A percentile compares a stretch with the other conserved stretches of the same genome.
phyloP scores from a whole-genome alignment of 140 eudicot genomes.

The Erigeron philadelphicus region DNA sequence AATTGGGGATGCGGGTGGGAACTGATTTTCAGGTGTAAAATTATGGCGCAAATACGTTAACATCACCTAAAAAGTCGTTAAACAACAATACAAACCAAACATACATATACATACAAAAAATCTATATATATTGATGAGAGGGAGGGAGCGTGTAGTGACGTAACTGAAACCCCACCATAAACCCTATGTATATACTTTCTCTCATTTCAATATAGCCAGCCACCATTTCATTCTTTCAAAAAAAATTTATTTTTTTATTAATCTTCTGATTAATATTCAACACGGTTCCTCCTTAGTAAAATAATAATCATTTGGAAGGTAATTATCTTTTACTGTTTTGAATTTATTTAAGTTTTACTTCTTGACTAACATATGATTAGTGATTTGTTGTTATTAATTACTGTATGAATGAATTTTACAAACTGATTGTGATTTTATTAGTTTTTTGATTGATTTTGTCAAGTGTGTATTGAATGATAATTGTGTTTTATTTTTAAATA shows the following conservation, averaged over 20 bases:
- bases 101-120: not conserved
- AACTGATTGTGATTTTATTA: not conserved
- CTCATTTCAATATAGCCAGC: not conserved
- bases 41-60: constrained; percentile 19
- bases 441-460: not conserved
- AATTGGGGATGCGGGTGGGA: no score
- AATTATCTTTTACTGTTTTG: no score
- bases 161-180: constrained; percentile 10
- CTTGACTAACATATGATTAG: constrained; percentile 10
- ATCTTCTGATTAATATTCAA: no score
- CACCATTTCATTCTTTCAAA: no score
- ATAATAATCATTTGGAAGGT: no score
- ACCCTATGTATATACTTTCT: constrained; percentile 23
- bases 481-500: no score
- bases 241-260: no score
- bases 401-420: no score
- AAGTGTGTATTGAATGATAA: no score
- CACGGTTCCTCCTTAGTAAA: no score
- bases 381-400: not conserved
- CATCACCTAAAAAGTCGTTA: constrained; percentile 15
- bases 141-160: constrained; percentile 20
- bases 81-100: not conserved
- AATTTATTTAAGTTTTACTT: constrained; percentile 1
- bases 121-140: no score
- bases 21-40: not conserved